Evolutionary conservation across 331 rosid species (phyloP).

Genomic region (Cydonia oblonga): DNA sequence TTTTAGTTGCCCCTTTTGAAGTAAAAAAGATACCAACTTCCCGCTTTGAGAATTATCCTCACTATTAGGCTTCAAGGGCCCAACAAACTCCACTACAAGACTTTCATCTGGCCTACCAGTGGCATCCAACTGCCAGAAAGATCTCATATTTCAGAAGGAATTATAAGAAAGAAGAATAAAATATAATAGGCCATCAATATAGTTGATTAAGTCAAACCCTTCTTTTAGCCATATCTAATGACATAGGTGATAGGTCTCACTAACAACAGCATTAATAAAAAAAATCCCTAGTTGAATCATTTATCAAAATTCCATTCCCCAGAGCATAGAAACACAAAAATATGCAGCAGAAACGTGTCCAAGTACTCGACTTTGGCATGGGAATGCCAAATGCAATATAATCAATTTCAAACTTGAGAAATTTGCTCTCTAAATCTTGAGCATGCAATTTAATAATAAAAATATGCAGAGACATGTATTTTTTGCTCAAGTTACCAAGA

Average conservation of each 20-base stretch:
- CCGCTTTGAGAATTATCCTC: slow-evolving; percentile 41
- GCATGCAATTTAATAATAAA: neutral
- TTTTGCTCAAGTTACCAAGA: neutral
- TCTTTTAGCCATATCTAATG: neutral
- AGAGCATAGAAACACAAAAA: neutral
- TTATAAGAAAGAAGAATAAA: neutral
- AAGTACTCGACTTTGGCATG: neutral
- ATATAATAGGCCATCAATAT: neutral
- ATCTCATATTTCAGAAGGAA: slow-evolving; percentile 14
- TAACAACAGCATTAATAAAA: neutral
- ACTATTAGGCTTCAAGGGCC: slow-evolving; percentile 52
- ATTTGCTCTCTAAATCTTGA: neutral
- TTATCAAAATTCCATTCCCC: neutral
- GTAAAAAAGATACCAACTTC: slow-evolving; percentile 49
- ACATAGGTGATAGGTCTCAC: neutral
- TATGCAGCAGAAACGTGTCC: neutral
- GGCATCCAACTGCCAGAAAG: slow-evolving; percentile 67
- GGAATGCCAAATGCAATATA: neutral
- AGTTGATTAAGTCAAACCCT: neutral
- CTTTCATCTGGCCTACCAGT: slow-evolving; percentile 89
- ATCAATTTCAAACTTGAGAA: neutral
- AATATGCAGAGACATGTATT: neutral
- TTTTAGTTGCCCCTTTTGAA: slow-evolving; percentile 73
- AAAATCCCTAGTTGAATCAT: neutral
- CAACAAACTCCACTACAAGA: slow-evolving; percentile 58